Percentiles rank a stretch among this genome's conserved stretches.
Evolutionary conservation across 1,139 yeast species (phyloP).

Genomic region (Hyphopichia burtonii): DNA sequence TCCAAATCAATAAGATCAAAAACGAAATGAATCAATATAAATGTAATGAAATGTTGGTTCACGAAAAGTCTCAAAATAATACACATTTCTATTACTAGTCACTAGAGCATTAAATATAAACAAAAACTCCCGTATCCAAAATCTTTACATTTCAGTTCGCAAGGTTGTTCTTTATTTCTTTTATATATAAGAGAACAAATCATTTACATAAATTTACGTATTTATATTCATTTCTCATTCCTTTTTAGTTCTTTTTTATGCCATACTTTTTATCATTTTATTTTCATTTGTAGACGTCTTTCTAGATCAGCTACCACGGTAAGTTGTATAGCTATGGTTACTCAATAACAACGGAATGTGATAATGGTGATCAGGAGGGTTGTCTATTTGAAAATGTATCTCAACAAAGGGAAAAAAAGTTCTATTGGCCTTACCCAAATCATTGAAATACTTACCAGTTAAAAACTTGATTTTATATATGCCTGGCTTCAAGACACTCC

Average conservation of each 20-base stretch:
- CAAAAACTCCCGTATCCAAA: background rate
- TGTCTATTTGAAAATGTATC: constrained; percentile 62
- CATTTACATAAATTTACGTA: background rate
- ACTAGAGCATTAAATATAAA: constrained; percentile 1
- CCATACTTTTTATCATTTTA: background rate
- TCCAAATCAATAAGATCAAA: constrained; percentile 46
- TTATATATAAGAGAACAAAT: background rate
- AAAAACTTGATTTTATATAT: constrained; percentile 72
- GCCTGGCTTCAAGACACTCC: constrained; percentile 55
- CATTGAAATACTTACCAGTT: constrained; percentile 63
- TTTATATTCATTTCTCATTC: background rate
- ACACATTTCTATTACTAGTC: constrained; percentile 52
- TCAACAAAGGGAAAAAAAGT: constrained; percentile 87
- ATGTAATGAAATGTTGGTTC: constrained; percentile 56
- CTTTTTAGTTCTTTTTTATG: constrained; percentile 1
- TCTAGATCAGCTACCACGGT: constrained; percentile 64
- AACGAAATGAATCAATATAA: constrained; percentile 52
- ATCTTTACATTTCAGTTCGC: background rate
- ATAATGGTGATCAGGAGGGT: constrained; percentile 74
- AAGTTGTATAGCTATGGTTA: constrained; percentile 83
- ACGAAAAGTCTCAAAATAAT: constrained; percentile 48
- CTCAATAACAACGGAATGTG: constrained; percentile 83
- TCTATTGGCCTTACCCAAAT: constrained; percentile 24
- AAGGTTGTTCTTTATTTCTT: background rate
- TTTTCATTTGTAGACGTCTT: background rate